Evolutionary conservation across 768 basidiomycete genomes (phyloP).

Genomic region (Daedaleopsis sinensis): DNA sequence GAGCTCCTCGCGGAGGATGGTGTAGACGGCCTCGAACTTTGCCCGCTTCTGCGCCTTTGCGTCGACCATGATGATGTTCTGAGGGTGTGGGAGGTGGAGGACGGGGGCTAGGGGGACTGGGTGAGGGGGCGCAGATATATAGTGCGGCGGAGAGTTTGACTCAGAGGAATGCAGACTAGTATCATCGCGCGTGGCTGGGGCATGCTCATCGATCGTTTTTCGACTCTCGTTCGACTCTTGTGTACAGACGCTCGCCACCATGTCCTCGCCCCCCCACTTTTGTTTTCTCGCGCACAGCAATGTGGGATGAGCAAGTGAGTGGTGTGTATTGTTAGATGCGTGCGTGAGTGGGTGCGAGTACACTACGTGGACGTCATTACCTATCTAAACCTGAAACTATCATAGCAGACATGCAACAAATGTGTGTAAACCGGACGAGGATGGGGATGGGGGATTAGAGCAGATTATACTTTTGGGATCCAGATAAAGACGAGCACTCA

Average conservation of each 20-base stretch:
- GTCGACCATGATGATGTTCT: conserved; percentile 10
- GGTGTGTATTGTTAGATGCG: neutral
- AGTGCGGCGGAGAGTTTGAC: neutral
- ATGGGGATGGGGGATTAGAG: neutral
- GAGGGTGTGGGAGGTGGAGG: neutral
- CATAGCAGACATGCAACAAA: neutral
- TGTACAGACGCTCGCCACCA: neutral
- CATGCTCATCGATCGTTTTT: neutral
- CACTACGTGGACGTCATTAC: neutral
- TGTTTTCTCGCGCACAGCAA: neutral
- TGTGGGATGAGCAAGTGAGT: neutral
- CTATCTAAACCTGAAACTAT: neutral
- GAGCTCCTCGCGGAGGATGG: conserved; percentile 75
- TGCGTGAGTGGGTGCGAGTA: neutral
- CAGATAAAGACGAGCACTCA: neutral
- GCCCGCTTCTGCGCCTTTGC: conserved; percentile 37
- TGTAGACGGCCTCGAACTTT: conserved; percentile 76
- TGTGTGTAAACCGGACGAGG: neutral
- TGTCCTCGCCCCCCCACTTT: neutral
- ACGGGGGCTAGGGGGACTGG: no score
- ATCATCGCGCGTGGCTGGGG: no score
- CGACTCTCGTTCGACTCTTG: neutral
- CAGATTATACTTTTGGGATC: neutral
- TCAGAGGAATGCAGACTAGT: no score
- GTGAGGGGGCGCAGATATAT: neutral